Percentiles rank a stretch among this genome's conserved stretches.
These are phyloP conservation scores for Trametes elegans DNA, from an alignment of 768 basidiomycete genomes.

Conservation along the genomic window DNA sequence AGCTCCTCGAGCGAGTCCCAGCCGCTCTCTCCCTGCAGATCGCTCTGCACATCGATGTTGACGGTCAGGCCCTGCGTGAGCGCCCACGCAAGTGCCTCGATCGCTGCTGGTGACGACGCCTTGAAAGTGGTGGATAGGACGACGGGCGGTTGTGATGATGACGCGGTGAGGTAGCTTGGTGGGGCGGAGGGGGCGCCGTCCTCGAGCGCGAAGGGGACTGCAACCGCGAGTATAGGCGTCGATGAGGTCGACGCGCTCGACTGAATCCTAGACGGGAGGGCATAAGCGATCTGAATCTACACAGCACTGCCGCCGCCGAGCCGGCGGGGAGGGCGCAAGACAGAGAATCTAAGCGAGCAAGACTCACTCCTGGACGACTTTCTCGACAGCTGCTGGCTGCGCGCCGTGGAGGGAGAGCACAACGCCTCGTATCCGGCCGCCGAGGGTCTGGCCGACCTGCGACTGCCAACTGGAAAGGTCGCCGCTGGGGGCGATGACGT, in stretches of 20 bases:
- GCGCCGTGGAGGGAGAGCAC: slow-evolving; percentile 51
- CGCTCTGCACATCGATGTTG: slow-evolving; percentile 65
- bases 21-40: slow-evolving; percentile 48
- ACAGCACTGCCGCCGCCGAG: background rate
- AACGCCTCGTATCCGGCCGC: slow-evolving; percentile 48
- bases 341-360: slow-evolving; percentile 10
- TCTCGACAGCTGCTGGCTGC: slow-evolving; percentile 38
- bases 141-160: slow-evolving; percentile 39
- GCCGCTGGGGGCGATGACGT: slow-evolving; percentile 48
- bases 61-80: slow-evolving; percentile 60
- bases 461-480: slow-evolving; percentile 50
- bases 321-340: background rate
- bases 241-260: slow-evolving; percentile 10
- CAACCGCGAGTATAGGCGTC: slow-evolving; percentile 50
- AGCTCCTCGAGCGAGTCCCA: slow-evolving; percentile 73
- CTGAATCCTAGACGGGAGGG: slow-evolving; percentile 3
- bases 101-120: slow-evolving; percentile 43
- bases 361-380: slow-evolving; percentile 48
- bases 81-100: slow-evolving; percentile 64
- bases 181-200: slow-evolving; percentile 41
- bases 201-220: slow-evolving; percentile 61
- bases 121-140: slow-evolving; percentile 60
- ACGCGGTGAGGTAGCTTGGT: slow-evolving; percentile 35
- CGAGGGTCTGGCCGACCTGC: slow-evolving; percentile 46
- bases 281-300: background rate